Evolutionary conservation across 148 eudicot genomes (phyloP).

Genomic region (Rhododendron griersonianum): DNA sequence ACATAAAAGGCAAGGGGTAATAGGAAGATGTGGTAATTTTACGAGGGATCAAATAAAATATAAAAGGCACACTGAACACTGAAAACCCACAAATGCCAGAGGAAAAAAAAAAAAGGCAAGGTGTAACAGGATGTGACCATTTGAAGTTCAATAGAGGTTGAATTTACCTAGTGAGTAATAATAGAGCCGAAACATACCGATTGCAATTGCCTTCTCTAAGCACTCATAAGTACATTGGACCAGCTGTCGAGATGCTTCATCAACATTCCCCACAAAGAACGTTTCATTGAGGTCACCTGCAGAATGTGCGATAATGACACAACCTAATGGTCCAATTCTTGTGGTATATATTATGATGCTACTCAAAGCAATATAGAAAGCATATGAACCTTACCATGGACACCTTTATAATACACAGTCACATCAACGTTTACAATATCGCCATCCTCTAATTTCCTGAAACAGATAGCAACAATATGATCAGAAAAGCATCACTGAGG

Average conservation of each 20-base stretch:
- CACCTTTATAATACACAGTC: constrained; percentile 89
- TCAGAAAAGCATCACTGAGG: constrained; percentile 4
- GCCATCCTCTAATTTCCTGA: constrained; percentile 95
- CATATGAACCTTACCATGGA: constrained; percentile 65
- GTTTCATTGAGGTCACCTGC: constrained; percentile 98
- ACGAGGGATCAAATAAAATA: not conserved
- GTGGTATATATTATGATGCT: not conserved
- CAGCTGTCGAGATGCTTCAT: constrained; percentile 71
- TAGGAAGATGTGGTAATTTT: not conserved
- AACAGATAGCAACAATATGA: constrained; percentile 15
- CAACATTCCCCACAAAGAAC: constrained; percentile 95
- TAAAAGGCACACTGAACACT: not conserved
- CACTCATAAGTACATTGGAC: constrained; percentile 93
- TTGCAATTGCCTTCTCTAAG: constrained; percentile 93
- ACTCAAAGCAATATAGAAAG: not conserved
- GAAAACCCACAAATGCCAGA: not conserved
- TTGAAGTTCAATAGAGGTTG: constrained; percentile 6
- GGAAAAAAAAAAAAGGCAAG: not conserved
- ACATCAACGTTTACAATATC: constrained; percentile 98
- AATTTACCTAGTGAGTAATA: not conserved
- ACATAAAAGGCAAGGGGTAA: not conserved
- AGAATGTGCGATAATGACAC: constrained; percentile 13
- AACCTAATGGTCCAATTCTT: constrained; percentile 7
- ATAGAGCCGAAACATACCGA: constrained; percentile 43
- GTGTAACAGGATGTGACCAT: not conserved